Base-by-base conservation (phyloP, 495 filamentous ascomycete species). In the Hyaloscypha variabilis region DNA sequence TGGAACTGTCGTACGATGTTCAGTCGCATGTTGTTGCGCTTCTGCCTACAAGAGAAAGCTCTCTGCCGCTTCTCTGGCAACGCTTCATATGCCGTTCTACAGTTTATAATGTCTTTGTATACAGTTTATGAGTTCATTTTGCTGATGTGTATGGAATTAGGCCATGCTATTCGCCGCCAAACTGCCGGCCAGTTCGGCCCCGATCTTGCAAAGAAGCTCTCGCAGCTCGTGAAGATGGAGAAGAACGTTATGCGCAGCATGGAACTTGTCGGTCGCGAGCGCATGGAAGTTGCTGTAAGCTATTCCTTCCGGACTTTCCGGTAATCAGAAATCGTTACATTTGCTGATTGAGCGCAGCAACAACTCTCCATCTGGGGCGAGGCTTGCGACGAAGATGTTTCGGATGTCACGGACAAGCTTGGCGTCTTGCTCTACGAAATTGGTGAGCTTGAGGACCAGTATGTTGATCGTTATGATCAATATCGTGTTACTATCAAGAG, bases 241-340 rank as follows among this genome's bases (percentile, higher is more conserved):
- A 99, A 99, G 90, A 98, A 99, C 73, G 90, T 96, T 42, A 99
- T 99, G 95, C 91, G 95, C 73, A 97, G 93, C 75, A 88, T 99
- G 85, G 95, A 98, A 76, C 82, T 94, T 59, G 95, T 98, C 49
- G 91, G 93, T 34, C 87, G 92, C 69, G 95, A 98, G 83, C 86
- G 96, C 67, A 97, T 98, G 91, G 96, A 98, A 71, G 95, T 97
- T 69, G 96, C 95, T 71, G 93, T 96, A 89, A 72, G 91, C 77
- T 58, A 61, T 66, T n/a, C 8, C 39, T 46, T 46, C 39, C 39
- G 39, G 39, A 3, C 4, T 19, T 46, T 46, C 39, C 39, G 39
- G 17, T 14, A 19, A 4, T 17, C 6, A 8, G 4, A 19, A 46
- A 1, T 4, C 10, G 39, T 17, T 46, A 14, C 39, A 34, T 34